These are phyloP conservation scores for Petasospora rhodanensis DNA, from an alignment of 1,139 yeast species.

Conservation along the genomic window DNA sequence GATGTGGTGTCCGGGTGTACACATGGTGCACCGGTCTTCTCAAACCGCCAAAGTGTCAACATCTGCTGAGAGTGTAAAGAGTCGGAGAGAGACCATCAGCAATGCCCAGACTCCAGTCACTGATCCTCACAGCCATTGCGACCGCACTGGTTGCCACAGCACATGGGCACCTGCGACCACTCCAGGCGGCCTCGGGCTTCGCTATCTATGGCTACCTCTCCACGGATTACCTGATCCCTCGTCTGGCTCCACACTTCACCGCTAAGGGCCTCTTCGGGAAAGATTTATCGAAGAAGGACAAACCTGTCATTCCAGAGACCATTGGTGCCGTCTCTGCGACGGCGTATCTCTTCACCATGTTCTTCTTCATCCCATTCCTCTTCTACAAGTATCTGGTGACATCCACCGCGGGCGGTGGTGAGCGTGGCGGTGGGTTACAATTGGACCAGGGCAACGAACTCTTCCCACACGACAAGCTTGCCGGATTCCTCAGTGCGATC, in stretches of 20 bases:
- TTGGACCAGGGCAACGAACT: conserved; percentile 11
- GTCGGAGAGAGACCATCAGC: too few relatives aligned
- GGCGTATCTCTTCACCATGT: conserved; percentile 75
- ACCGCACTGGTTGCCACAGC: conserved; percentile 14
- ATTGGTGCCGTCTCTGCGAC: conserved; percentile 87
- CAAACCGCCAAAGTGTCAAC: too few relatives aligned
- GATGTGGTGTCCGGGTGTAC: too few relatives aligned
- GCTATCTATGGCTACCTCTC: conserved; percentile 59
- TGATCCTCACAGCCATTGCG: too few relatives aligned
- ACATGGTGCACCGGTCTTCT: too few relatives aligned
- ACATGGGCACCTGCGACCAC: conserved; percentile 20
- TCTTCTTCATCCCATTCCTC: conserved; percentile 82
- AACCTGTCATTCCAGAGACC: conserved; percentile 79
- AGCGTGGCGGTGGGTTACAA: conserved; percentile 35
- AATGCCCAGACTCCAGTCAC: too few relatives aligned
- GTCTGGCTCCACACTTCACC: conserved; percentile 60
- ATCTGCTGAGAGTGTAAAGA: too few relatives aligned
- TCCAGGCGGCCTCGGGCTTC: conserved; percentile 55
- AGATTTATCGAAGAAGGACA: conserved; percentile 70
- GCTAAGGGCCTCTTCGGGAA: conserved; percentile 78
- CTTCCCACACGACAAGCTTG: conserved; percentile 81
- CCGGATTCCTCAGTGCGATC: conserved; percentile 81
- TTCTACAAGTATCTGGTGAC: conserved; percentile 76
- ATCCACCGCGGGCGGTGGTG: conserved; percentile 52
- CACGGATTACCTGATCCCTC: conserved; percentile 62